Percentiles rank a stretch among this genome's conserved stretches.
These are phyloP conservation scores for Colletotrichum sp. DNA, from an alignment of 2,329 filamentous ascomycete species.

Conservation along the genomic window DNA sequence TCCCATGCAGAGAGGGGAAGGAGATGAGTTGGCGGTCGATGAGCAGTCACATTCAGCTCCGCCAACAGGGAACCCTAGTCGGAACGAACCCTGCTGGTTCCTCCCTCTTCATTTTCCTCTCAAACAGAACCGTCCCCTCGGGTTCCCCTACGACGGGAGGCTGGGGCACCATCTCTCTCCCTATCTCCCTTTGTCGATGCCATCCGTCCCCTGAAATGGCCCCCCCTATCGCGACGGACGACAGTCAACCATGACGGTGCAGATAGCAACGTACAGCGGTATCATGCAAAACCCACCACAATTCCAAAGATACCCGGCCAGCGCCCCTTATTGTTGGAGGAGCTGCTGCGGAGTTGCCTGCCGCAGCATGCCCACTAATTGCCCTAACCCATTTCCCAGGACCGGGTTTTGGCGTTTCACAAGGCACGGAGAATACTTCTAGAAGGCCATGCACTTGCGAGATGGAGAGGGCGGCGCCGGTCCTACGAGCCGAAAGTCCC, in stretches of 20 bases:
- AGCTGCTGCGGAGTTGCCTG: conserved; percentile 2
- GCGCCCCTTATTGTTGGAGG: background rate
- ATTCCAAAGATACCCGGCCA: conserved; percentile 2
- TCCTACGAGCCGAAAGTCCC: conserved; percentile 2
- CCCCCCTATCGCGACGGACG: background rate
- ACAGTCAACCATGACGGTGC: background rate
- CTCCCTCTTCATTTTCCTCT: conserved; percentile 15
- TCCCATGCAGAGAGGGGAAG: conserved; percentile 10
- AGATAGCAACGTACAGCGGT: background rate
- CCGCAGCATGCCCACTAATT: background rate
- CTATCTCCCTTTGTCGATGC: background rate
- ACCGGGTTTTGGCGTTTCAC: conserved; percentile 3
- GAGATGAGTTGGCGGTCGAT: conserved; percentile 20
- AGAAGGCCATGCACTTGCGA: conserved; percentile 13
- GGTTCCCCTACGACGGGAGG: conserved; percentile 12
- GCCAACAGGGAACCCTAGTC: conserved; percentile 11
- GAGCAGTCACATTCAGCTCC: conserved; percentile 15
- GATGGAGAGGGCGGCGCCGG: background rate
- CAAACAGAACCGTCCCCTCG: conserved; percentile 16
- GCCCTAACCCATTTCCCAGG: background rate
- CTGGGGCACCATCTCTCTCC: conserved; percentile 7
- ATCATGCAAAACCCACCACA: background rate
- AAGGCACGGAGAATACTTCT: conserved; percentile 16
- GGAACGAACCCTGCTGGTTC: conserved; percentile 3
- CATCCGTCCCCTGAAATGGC: background rate